Conservation (phyloP, 768 basidiomycete genomes). For the Pisolithus albus region DNA sequence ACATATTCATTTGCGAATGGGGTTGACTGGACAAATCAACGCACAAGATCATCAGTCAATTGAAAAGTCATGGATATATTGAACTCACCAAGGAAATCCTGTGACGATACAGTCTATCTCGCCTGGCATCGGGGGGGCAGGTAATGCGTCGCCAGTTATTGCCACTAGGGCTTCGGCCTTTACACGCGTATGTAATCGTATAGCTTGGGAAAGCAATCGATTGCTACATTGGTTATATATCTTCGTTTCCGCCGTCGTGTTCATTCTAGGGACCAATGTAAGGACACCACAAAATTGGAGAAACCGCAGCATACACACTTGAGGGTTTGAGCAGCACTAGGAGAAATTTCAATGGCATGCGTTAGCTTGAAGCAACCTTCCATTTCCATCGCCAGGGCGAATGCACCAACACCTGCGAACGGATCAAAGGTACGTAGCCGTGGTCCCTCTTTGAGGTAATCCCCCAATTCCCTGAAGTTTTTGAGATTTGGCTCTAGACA, state of each 20-base stretch:
- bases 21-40: slow-evolving; percentile 48
- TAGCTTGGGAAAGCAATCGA: slow-evolving; percentile 47
- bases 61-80: not conserved
- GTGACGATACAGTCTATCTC: slow-evolving; percentile 52
- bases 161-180: slow-evolving; percentile 33
- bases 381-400: slow-evolving; percentile 51
- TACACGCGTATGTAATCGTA: slow-evolving; percentile 45
- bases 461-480: slow-evolving; percentile 25
- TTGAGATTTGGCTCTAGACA: slow-evolving; percentile 33
- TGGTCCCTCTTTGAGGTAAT: slow-evolving; percentile 23
- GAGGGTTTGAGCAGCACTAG: slow-evolving; percentile 64
- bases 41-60: not conserved
- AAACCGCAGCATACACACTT: slow-evolving; percentile 34
- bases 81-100: slow-evolving; percentile 70
- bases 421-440: slow-evolving; percentile 34
- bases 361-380: slow-evolving; percentile 52
- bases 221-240: slow-evolving; percentile 75
- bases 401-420: slow-evolving; percentile 50
- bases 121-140: slow-evolving; percentile 41
- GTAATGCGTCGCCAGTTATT: slow-evolving; percentile 34
- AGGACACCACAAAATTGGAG: not conserved
- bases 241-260: slow-evolving; percentile 44
- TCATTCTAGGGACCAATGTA: slow-evolving; percentile 27
- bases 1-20: slow-evolving; percentile 71
- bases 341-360: slow-evolving; percentile 67